Evolutionary conservation across 1,139 yeast species (phyloP).

Genomic region (Kurtzmaniella quercitrusa): DNA sequence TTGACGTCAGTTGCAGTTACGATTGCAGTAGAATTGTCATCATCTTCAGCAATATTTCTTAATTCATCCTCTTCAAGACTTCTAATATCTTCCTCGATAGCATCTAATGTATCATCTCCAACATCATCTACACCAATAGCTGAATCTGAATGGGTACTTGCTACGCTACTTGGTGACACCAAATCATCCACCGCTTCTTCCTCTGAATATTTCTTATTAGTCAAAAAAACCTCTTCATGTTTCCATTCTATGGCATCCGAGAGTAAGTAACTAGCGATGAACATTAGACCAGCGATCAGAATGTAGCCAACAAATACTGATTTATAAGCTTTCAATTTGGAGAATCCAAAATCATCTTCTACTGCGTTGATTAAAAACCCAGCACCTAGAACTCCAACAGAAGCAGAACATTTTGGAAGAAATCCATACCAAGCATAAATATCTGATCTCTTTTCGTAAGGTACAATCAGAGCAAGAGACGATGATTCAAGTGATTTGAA

Average conservation of each 20-base stretch:
- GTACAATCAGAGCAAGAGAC: slow-evolving; percentile 31
- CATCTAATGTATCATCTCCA: slow-evolving; percentile 1
- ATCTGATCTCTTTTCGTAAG: slow-evolving; percentile 30
- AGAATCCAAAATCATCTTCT: slow-evolving; percentile 14
- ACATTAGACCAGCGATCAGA: slow-evolving; percentile 16
- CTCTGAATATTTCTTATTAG: not conserved
- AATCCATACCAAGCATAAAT: slow-evolving; percentile 42
- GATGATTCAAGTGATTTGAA: slow-evolving; percentile 40
- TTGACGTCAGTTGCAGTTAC: slow-evolving; percentile 1
- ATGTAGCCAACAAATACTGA: slow-evolving; percentile 24
- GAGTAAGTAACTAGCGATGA: slow-evolving; percentile 16
- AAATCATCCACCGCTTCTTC: not conserved
- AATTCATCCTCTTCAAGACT: slow-evolving; percentile 2
- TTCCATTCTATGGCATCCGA: slow-evolving; percentile 18
- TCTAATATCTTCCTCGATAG: slow-evolving; percentile 1
- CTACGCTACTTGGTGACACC: not conserved
- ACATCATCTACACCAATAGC: slow-evolving; percentile 1
- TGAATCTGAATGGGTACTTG: not conserved
- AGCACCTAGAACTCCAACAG: slow-evolving; percentile 30
- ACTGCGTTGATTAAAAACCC: slow-evolving; percentile 26
- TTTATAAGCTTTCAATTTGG: slow-evolving; percentile 24
- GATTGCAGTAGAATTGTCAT: slow-evolving; percentile 2
- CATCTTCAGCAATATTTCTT: not conserved
- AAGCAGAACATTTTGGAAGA: slow-evolving; percentile 33
- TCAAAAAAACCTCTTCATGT: not conserved